Evolutionary conservation across 257 asterid species (phyloP), one percentile per base, ranked within the genome.

Genomic region (Ilex asprella): DNA sequence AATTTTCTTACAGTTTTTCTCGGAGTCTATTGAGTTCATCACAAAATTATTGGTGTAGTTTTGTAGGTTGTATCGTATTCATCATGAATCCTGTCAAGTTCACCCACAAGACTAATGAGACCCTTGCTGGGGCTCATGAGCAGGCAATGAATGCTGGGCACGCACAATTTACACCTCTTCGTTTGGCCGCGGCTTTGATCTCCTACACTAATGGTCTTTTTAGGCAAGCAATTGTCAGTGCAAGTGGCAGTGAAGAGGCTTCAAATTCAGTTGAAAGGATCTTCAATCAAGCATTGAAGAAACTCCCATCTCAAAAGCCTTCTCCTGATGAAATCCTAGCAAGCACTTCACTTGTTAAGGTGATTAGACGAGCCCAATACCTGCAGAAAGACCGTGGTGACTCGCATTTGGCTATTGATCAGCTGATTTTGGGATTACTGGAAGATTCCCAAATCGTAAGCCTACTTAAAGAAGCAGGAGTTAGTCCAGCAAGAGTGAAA

Each of bases 1-100:
- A 6, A n/a, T 4, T n/a, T 50, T 6, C 15, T 6, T 50, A 6
- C 13, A 14, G 5, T 21, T 21, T 21, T 21, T 21, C 27, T 21
- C 1, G 7, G 47, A 41, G 7, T 41, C 1, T 41, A 11, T 41
- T 41, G 47, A 7, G 7, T 11, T 6, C 0, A 41, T 7, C 27
- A 21, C 27, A 21, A 41, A 6, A 11, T 41, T 41, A 7, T 41
- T 7, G 7, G 1, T 41, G 7, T 0, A 11, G 12, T 6, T 41
- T 41, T 41, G 47, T 41, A 41, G 47, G 47, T 6, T 41, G 1
- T 41, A 41, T 11, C 7, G 0, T 41, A 21, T 21, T 21, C 47
- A n/a, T 14, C 46, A 83, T 86, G 95, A 86, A 86, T 82, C 91
- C 95, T 2, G 95, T 81, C 5, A 86, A 78, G 39, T 84, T 86